Evolutionary conservation across 768 basidiomycete genomes (phyloP), one percentile per base, ranked within the genome.

Genomic region (Sarcodon aspratus): DNA sequence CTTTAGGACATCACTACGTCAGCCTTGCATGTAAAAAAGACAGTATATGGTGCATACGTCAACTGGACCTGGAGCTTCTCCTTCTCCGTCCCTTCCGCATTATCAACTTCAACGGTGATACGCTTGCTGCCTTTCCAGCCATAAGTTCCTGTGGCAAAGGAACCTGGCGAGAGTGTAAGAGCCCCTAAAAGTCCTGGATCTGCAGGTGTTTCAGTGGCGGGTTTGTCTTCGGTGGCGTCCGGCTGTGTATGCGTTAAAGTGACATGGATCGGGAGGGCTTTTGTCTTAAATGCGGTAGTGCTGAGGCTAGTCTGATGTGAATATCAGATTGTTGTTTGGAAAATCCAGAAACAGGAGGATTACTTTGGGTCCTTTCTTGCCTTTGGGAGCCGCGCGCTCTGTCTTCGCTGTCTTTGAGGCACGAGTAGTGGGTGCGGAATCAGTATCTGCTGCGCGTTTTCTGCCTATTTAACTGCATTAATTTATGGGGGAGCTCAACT

Each of bases 91-190:
- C 63, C 66, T 12, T 76, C 73, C 0, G 66, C 58, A 48, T 71
- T 69, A 48, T 75, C 68, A 12, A 90, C 60, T 57, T 87, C 82
- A 46, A 91, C 70, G 1, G 69, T 71, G 51, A 89, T 63, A 21
- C 79, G 74, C 61, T 80, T 83, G 61, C 63, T 75, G 2, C 82
- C 87, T 61, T 88, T 90, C 88, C 88, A 91, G 13, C 89, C 88
- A 60, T 83, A 87, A 59, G 83, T 85, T 9, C 87, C 85, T 0
- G 85, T 87, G 11, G 68, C 57, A 63, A 91, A 88, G 36, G 74
- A 68, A 50, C 64, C 73, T 1, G 88, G 76, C 3, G 72, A 54
- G 7, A 88, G 69, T 0, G 74, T 73, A 17, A 80, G 60, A 37
- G 65, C 71, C 12, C 76, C 77, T 52, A 88, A 68, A 59, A 75